Percentiles rank a stretch among this genome's conserved stretches.
These are phyloP conservation scores for Trichoderma koningii DNA, from an alignment of 2,329 filamentous ascomycete species.

Conservation along the genomic window DNA sequence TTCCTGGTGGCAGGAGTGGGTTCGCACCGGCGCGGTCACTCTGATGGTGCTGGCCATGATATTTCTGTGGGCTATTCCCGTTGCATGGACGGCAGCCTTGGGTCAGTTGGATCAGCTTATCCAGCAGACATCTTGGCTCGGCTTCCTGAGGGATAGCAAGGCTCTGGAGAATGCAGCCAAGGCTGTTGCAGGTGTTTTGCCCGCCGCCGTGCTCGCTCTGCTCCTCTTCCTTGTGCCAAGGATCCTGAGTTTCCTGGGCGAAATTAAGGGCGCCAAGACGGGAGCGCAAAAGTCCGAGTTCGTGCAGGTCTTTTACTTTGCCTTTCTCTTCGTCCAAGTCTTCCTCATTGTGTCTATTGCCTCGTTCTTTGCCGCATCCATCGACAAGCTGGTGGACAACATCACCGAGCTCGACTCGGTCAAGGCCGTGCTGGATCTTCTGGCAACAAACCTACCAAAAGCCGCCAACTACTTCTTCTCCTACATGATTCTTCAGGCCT, in stretches of 20 bases:
- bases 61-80: conserved; percentile 86
- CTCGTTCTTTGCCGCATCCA: conserved; percentile 65
- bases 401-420: conserved; percentile 54
- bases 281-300: conserved; percentile 75
- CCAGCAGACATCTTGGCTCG: conserved; percentile 65
- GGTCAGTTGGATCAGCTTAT: conserved; percentile 76
- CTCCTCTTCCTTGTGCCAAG: conserved; percentile 81
- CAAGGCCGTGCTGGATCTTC: conserved; percentile 64
- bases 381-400: conserved; percentile 63
- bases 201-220: conserved; percentile 72
- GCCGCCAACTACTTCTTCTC: conserved; percentile 98
- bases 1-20: conserved; percentile 87
- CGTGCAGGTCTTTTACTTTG: conserved; percentile 92
- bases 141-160: conserved; percentile 63
- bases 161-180: conserved; percentile 63
- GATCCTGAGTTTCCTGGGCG: conserved; percentile 72
- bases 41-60: conserved; percentile 71
- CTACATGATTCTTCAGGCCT: conserved; percentile 93
- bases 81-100: conserved; percentile 81
- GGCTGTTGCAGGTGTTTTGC: conserved; percentile 80
- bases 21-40: conserved; percentile 68
- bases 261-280: conserved; percentile 78
- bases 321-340: conserved; percentile 90
- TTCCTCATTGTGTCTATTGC: conserved; percentile 91
- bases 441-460: conserved; percentile 79